Percentiles rank a stretch among this genome's conserved stretches.
Evolutionary conservation across 352 stramenopile genomes (phyloP).

Genomic region (Phytophthora citrophthora): DNA sequence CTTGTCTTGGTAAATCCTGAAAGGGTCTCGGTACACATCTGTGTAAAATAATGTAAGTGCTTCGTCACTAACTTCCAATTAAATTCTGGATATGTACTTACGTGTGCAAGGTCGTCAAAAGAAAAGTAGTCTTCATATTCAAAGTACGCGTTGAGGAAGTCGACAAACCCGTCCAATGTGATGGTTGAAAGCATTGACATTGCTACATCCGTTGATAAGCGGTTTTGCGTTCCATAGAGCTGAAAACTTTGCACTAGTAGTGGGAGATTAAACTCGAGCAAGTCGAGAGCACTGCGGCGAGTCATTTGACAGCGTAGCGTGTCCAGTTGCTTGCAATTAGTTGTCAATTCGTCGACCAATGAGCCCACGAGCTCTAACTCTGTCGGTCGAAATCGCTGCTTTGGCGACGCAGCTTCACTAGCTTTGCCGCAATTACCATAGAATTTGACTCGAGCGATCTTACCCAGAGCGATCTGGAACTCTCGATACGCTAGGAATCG

Average conservation of each 20-base stretch:
- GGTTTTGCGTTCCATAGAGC: constrained; percentile 52
- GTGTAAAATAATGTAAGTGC: not conserved
- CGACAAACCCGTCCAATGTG: constrained; percentile 71
- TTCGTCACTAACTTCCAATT: too few species aligned
- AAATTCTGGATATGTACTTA: constrained; percentile 16
- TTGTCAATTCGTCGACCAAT: constrained; percentile 45
- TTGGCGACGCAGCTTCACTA: constrained; percentile 1
- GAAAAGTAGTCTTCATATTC: constrained; percentile 81
- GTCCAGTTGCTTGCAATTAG: constrained; percentile 35
- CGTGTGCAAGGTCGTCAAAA: constrained; percentile 44
- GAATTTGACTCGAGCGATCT: constrained; percentile 43
- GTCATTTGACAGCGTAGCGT: constrained; percentile 54
- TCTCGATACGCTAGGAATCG: constrained; percentile 59
- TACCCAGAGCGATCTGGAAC: constrained; percentile 62
- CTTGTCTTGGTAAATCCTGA: constrained; percentile 3
- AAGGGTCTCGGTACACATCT: constrained; percentile 19
- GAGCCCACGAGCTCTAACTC: constrained; percentile 37
- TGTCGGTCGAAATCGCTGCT: constrained; percentile 9
- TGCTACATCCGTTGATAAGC: constrained; percentile 12
- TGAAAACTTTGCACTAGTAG: constrained; percentile 65
- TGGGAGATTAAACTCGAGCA: constrained; percentile 53
- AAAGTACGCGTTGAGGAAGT: constrained; percentile 84
- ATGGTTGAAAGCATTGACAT: constrained; percentile 37
- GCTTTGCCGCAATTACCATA: constrained; percentile 14
- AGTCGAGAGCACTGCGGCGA: constrained; percentile 49